Conservation (phyloP, 1,139 yeast genomes). For the Blastobotrys raffinosifermentans region DNA sequence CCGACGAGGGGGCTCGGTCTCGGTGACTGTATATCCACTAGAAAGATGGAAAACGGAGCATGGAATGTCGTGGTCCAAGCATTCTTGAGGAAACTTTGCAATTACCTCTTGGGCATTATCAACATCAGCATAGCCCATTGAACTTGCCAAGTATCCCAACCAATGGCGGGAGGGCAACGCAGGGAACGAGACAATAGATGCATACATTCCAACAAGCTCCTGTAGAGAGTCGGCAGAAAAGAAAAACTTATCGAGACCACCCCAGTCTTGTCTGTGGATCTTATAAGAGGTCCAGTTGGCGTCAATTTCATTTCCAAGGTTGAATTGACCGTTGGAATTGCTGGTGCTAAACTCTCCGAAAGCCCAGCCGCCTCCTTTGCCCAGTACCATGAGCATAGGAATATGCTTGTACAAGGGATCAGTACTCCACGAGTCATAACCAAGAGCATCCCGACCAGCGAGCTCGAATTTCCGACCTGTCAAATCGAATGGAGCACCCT, state of each 20-base stretch:
- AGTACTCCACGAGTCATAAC: slow-evolving; percentile 7
- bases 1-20: background rate
- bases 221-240: slow-evolving; percentile 1
- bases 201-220: slow-evolving; percentile 3
- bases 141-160: slow-evolving; percentile 9
- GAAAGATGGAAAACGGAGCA: slow-evolving; percentile 11
- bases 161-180: slow-evolving; percentile 7
- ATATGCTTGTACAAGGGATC: slow-evolving; percentile 9
- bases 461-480: slow-evolving; percentile 5
- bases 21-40: slow-evolving; percentile 6
- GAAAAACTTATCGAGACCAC: slow-evolving; percentile 9
- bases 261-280: slow-evolving; percentile 7
- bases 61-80: slow-evolving; percentile 7
- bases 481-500: slow-evolving; percentile 9
- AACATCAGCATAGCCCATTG: slow-evolving; percentile 6
- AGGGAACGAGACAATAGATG: slow-evolving; percentile 6
- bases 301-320: slow-evolving; percentile 7
- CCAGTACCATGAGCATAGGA: slow-evolving; percentile 6
- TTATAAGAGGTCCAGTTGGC: slow-evolving; percentile 7
- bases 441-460: slow-evolving; percentile 5
- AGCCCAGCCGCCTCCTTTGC: slow-evolving; percentile 7
- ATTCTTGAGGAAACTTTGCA: slow-evolving; percentile 3
- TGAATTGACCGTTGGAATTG: slow-evolving; percentile 8
- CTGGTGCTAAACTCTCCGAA: slow-evolving; percentile 6
- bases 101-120: slow-evolving; percentile 7